Conservation (phyloP, 2,329 filamentous ascomycete genomes). For the Xylariales sp. region DNA sequence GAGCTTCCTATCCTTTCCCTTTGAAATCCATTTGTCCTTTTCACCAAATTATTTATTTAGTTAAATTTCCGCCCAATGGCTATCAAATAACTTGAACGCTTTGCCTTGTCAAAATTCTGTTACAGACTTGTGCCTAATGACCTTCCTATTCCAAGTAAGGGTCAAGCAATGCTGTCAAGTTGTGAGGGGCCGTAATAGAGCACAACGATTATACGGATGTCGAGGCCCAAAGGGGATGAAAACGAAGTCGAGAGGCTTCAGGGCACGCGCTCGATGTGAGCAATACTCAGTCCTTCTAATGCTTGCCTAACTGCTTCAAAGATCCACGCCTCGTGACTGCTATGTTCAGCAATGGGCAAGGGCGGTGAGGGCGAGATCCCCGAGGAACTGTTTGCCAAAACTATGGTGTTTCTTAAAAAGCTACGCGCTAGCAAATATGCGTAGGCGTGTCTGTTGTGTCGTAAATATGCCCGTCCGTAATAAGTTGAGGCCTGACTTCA, state of each 20-base stretch:
- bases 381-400: constrained; percentile 2
- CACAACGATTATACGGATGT: not conserved
- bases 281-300: constrained; percentile 23
- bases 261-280: constrained; percentile 27
- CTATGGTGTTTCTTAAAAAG: constrained; percentile 11
- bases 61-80: not conserved
- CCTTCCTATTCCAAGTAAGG: constrained; percentile 50
- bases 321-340: constrained; percentile 33
- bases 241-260: not conserved
- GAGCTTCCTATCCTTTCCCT: constrained; percentile 46
- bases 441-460: not conserved
- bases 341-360: constrained; percentile 23
- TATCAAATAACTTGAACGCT: constrained; percentile 73
- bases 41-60: not conserved
- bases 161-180: not conserved
- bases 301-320: constrained; percentile 28
- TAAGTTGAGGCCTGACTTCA: constrained; percentile 22
- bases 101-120: constrained; percentile 92
- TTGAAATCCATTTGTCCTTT: constrained; percentile 71
- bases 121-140: constrained; percentile 77
- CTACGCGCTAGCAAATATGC: not conserved
- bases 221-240: not conserved
- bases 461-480: not conserved
- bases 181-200: not conserved
- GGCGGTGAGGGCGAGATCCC: constrained; percentile 23